Conservation (phyloP, 1,139 yeast species). For the Lodderomyces jiufengensis region DNA sequence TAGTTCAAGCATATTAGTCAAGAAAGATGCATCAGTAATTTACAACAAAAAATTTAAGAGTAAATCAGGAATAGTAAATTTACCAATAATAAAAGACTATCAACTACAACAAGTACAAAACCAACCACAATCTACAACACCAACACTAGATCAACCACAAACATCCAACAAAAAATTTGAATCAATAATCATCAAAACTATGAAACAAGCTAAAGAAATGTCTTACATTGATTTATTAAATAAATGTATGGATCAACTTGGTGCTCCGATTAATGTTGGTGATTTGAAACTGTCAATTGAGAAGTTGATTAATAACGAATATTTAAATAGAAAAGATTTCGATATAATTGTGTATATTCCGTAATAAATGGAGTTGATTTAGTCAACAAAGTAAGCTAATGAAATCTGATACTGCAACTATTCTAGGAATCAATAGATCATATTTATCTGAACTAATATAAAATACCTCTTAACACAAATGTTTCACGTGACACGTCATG, state of each 20-base stretch:
- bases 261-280: conserved; percentile 26
- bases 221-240: conserved; percentile 25
- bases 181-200: conserved; percentile 27
- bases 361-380: no score
- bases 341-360: conserved; percentile 32
- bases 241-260: conserved; percentile 20
- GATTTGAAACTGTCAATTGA: conserved; percentile 35
- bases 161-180: conserved; percentile 29
- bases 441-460: no score
- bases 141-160: conserved; percentile 7
- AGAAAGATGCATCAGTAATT: conserved; percentile 13
- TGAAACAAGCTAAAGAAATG: conserved; percentile 27
- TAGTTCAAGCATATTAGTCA: conserved; percentile 25
- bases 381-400: no score
- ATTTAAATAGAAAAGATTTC: conserved; percentile 23
- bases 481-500: no score
- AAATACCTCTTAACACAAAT: no score
- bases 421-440: no score
- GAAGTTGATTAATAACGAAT: conserved; percentile 32
- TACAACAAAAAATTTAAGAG: conserved; percentile 29
- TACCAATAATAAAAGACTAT: conserved; percentile 29
- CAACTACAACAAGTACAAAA: no score
- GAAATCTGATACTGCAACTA: no score
- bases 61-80: conserved; percentile 25
- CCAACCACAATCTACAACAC: conserved; percentile 4